These are phyloP conservation scores for Dioszegia hungarica DNA, from an alignment of 768 basidiomycete species.

Conservation along the genomic window DNA sequence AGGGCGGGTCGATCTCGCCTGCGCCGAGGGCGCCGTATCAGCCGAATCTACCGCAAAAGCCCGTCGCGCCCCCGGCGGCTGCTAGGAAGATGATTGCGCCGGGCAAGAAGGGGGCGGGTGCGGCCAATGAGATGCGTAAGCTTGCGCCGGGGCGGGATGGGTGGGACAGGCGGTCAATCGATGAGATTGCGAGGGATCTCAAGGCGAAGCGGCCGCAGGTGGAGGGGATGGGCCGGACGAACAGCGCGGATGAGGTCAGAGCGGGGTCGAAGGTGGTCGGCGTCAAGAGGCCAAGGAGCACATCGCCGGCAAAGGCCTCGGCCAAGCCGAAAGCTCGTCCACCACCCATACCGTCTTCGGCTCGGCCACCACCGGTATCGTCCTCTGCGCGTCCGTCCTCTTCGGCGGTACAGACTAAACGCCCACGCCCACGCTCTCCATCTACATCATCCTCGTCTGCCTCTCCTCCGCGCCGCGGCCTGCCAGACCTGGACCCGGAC, in stretches of 20 bases:
- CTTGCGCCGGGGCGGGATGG: constrained; percentile 29
- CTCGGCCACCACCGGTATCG: constrained; percentile 6
- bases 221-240: not conserved
- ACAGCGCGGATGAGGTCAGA: not conserved
- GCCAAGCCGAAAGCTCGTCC: constrained; percentile 5
- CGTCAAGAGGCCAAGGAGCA: not conserved
- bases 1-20: constrained; percentile 1
- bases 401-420: no score
- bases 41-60: not conserved
- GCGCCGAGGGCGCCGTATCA: not conserved
- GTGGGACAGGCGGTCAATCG: constrained; percentile 33
- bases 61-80: not conserved
- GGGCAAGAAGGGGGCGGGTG: constrained; percentile 7
- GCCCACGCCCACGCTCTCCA: not conserved
- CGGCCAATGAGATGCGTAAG: constrained; percentile 18
- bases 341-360: constrained; percentile 19
- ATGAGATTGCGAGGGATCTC: constrained; percentile 35
- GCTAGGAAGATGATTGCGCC: not conserved
- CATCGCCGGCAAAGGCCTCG: not conserved
- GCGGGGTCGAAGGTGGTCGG: not conserved
- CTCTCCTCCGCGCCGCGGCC: not conserved
- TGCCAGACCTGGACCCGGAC: not conserved
- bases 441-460: constrained; percentile 5
- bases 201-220: constrained; percentile 12
- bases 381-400: not conserved